Evolutionary conservation across 176 grass and related monocot genomes (phyloP).

Genomic region (Zizania latifolia): DNA sequence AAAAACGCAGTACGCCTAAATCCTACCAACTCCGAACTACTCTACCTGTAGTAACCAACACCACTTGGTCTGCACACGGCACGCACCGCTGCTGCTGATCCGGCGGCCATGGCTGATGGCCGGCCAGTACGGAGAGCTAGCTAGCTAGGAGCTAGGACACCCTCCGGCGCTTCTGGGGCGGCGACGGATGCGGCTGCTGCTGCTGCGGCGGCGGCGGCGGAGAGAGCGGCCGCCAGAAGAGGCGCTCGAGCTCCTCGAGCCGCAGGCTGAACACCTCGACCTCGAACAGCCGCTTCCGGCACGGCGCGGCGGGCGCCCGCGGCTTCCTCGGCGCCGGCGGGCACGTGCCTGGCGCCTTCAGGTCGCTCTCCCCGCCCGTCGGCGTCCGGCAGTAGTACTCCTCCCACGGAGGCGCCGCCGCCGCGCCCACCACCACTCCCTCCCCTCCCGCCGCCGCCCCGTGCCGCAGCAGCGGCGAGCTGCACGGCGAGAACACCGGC

Average conservation of each 20-base stretch:
- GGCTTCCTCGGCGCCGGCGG: conserved; percentile 74
- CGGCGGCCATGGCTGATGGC: too few relatives aligned
- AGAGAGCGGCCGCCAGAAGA: conserved; percentile 29
- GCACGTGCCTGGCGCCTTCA: conserved; percentile 38
- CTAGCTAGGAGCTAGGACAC: conserved; percentile 21
- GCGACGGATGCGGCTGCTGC: conserved; percentile 17
- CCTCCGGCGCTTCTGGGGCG: conserved; percentile 48
- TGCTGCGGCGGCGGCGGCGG: not conserved
- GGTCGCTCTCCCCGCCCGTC: conserved; percentile 43
- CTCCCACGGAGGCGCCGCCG: too few relatives aligned
- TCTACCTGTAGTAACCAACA: not conserved
- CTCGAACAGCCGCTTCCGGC: conserved; percentile 74
- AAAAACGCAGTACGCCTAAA: conserved; percentile 43
- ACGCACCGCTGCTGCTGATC: too few relatives aligned
- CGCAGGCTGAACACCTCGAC: conserved; percentile 62
- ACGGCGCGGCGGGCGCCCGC: conserved; percentile 38
- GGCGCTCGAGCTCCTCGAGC: conserved; percentile 59
- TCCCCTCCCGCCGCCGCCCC: not conserved
- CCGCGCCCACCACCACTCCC: too few relatives aligned
- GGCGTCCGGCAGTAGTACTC: conserved; percentile 62
- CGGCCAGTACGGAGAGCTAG: not conserved
- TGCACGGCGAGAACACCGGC: conserved; percentile 40
- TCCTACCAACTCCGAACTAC: conserved; percentile 5
- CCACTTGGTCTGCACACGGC: too few relatives aligned
- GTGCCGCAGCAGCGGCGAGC: conserved; percentile 35